Percentiles rank a stretch among this genome's conserved stretches.
Conservation (phyloP, 2,329 filamentous ascomycete species). For the Aspergillus ibericus region DNA sequence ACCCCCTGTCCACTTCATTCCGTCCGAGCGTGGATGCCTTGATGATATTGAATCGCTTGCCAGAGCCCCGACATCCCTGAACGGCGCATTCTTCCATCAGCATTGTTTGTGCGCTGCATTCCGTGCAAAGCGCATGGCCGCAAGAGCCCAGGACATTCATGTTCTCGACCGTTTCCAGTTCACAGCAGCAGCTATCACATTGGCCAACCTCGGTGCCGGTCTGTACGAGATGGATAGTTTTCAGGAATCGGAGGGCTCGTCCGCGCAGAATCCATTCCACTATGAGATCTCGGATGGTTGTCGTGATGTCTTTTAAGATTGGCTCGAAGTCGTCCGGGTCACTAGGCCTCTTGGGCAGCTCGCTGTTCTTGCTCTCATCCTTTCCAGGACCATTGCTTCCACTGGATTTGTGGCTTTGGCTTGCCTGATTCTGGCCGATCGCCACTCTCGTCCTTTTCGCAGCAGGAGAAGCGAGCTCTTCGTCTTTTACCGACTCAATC, state of each 20-base stretch:
- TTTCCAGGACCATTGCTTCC: neutral
- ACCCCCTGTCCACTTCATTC: slow-evolving; percentile 23
- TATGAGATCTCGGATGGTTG: slow-evolving; percentile 20
- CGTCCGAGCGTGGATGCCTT: slow-evolving; percentile 37
- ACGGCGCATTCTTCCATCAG: slow-evolving; percentile 41
- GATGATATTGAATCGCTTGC: slow-evolving; percentile 44
- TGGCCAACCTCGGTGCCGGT: slow-evolving; percentile 7
- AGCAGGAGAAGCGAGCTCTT: neutral
- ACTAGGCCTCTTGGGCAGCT: slow-evolving; percentile 15
- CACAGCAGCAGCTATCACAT: slow-evolving; percentile 37
- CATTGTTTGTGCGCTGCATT: slow-evolving; percentile 34
- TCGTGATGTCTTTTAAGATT: slow-evolving; percentile 20
- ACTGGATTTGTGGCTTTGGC: neutral
- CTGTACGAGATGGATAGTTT: slow-evolving; percentile 22
- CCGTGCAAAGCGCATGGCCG: slow-evolving; percentile 53
- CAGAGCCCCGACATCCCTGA: slow-evolving; percentile 41
- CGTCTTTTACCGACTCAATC: neutral
- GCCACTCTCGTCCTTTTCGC: neutral
- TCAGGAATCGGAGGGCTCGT: slow-evolving; percentile 27
- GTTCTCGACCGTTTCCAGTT: slow-evolving; percentile 27
- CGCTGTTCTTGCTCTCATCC: neutral
- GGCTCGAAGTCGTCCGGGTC: slow-evolving; percentile 17
- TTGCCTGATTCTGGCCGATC: neutral
- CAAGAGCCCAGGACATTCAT: slow-evolving; percentile 50
- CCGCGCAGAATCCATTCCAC: slow-evolving; percentile 23